Base-by-base conservation (phyloP, 495 filamentous ascomycete species). In the Pseudoneurospora amorphoporcata region DNA sequence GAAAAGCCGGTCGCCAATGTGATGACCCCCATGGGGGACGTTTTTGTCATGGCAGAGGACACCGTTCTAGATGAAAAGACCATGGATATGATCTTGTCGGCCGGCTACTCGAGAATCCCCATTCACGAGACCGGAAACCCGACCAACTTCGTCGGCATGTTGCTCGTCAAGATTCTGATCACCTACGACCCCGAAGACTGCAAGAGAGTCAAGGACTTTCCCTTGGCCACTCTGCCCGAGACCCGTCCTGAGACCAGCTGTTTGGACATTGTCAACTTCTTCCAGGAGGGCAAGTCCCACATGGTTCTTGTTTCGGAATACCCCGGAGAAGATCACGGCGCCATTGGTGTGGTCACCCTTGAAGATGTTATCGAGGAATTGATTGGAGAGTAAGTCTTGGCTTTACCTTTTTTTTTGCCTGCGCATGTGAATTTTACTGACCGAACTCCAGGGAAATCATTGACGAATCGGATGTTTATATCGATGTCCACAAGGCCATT, bases 321-420 rank as follows among this genome's bases (percentile, higher is more conserved):
- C 72, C 95, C 95, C 3, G 94, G 95, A 14, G 91, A 96, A 73
- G 90, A 96, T 77, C 89, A 91, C 73, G 95, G 95, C 43, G 93
- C 94, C 1, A 83, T 97, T 17, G 95, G 95, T 32, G 95, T 99
- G 1, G 92, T 98, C 12, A 99, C 95, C 0, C 83, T 99, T 3
- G 95, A 99, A 81, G 95, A 99, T 83, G 96, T 98, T 12, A 98
- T 98, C 73, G 95, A 99, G 80, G 95, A 99, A 79, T 84, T 99
- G 42, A 98, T 99, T 80, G 95, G 96, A 80, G 95, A 99, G 92
- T 95, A 86, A 77, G 92, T 89, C 23, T 42, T 35, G 35, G n/a
- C 47, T 58, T 32, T 9, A 65, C 37, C 43, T n/a, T 53, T 39
- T 17, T 70, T 19, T 35, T 19, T 23, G 23, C 23, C 23, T 23